phyloP scores from a whole-genome alignment of 225 moss, liverwort and hornwort species.

The Pseudoscleropodium purum region DNA sequence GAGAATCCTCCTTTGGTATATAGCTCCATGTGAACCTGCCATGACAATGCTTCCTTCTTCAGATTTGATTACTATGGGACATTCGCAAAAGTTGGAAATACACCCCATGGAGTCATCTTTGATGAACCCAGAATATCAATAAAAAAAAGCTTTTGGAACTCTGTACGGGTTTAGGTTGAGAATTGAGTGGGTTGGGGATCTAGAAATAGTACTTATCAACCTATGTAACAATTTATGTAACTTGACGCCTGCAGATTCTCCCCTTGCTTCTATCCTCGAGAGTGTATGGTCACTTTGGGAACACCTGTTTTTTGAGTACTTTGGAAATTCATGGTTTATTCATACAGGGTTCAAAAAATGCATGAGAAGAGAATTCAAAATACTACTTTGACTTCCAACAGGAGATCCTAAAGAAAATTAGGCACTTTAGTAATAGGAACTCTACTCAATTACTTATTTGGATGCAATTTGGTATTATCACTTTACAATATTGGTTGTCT shows the following conservation, averaged over 20 bases:
- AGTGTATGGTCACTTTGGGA: not conserved
- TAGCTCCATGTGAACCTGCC: not conserved
- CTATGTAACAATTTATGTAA: not conserved
- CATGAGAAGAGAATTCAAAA: not conserved
- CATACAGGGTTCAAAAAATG: rapidly evolving
- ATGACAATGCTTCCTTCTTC: not conserved
- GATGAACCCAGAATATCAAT: not conserved
- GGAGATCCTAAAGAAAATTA: not conserved
- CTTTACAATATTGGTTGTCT: not conserved
- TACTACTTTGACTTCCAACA: not conserved
- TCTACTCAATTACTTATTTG: not conserved
- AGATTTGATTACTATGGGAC: not conserved
- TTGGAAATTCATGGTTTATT: not conserved
- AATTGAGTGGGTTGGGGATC: not conserved
- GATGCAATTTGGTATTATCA: too few species aligned
- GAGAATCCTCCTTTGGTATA: not conserved
- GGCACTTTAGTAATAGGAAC: not conserved
- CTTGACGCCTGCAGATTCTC: not conserved
- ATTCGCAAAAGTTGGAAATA: not conserved
- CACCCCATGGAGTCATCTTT: not conserved
- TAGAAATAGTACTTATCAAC: not conserved
- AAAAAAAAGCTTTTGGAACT: not conserved
- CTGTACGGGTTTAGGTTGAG: not conserved
- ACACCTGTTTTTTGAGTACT: not conserved
- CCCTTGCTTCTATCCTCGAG: not conserved